Conservation (phyloP, 2,329 filamentous ascomycete species). For the Botrytis fragariae region DNA sequence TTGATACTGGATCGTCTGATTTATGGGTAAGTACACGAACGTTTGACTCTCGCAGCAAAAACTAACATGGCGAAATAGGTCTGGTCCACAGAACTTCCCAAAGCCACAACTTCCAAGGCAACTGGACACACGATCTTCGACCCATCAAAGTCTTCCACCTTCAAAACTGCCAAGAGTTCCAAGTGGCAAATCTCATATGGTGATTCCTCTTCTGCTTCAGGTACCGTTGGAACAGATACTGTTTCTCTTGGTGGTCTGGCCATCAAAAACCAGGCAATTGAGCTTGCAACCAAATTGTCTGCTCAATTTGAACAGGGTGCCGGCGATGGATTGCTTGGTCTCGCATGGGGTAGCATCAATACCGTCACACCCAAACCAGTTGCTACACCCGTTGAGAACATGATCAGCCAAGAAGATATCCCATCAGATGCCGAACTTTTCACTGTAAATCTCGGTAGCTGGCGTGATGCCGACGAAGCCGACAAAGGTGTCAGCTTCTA, state of each 20-base stretch:
- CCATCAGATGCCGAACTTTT: conserved; percentile 51
- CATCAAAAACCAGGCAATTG: conserved; percentile 61
- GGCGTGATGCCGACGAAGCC: conserved; percentile 48
- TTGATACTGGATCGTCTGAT: conserved; percentile 70
- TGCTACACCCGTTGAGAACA: conserved; percentile 65
- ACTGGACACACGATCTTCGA: conserved; percentile 56
- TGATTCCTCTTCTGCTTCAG: conserved; percentile 64
- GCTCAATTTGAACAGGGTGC: conserved; percentile 53
- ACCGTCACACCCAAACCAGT: conserved; percentile 56
- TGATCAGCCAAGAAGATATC: conserved; percentile 59
- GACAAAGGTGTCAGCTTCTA: conserved; percentile 56
- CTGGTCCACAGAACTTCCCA: conserved; percentile 52
- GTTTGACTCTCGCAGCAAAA: not conserved
- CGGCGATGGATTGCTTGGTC: conserved; percentile 64
- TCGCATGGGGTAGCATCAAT: conserved; percentile 64
- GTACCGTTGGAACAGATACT: conserved; percentile 61
- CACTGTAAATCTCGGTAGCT: conserved; percentile 55
- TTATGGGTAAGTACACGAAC: conserved; percentile 54
- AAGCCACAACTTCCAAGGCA: conserved; percentile 37
- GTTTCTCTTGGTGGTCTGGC: conserved; percentile 60
- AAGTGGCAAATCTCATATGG: conserved; percentile 68
- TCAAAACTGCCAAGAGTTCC: conserved; percentile 46
- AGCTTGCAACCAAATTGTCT: conserved; percentile 60
- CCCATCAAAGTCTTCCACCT: conserved; percentile 59
- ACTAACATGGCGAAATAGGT: conserved; percentile 42